Base-by-base conservation (phyloP, 352 stramenopile genomes). In the Globisporangium polare region DNA sequence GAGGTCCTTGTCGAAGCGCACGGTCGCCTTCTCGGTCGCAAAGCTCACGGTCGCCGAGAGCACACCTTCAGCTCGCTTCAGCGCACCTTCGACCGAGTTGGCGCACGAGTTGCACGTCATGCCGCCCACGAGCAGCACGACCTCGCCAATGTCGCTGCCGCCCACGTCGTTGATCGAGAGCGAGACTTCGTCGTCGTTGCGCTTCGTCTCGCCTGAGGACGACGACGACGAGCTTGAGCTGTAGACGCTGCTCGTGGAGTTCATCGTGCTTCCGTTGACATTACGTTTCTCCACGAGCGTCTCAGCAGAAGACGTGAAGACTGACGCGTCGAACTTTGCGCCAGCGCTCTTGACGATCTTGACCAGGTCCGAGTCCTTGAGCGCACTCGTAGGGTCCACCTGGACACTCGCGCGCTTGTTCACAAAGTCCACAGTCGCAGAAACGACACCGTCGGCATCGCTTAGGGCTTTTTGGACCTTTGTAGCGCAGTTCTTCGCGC, bases 91-190 rank as follows among this genome's bases (percentile, higher is more conserved):
- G 47, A 98, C 84, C n/a, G 91, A 96, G 67, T 88, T 92, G 1
- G 90, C 87, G 62, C 92, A 98, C 29, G 90, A 96, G 35, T 87
- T 96, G 67, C 92, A 98, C 17, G 92, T 97, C 92, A 98, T 98
- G 1, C 92, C 92, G 17, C 75, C 85, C 18, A 96, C 67, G 27
- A 93, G 53, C 49, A 96, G 62, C 31, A 82, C 80, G 1, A 72
- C 83, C 31, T 93, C 73, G 12, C 71, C 77, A 59, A 91, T 71
- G 37, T 94, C 75, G 53, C 64, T 75, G 2, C 67, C 66, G 12
- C 62, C 39, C 2, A 64, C 62, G 15, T 55, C 57, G 22, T 50
- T 58, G 57, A 87, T 77, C 8, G 64, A 69, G 49, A 87, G 61
- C 3, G 62, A 58, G 33, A 88, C 50, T 18, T 84, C 72, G 57